Evolutionary conservation across 1,139 yeast genomes (phyloP).

Genomic region (Meyerozyma sp.): DNA sequence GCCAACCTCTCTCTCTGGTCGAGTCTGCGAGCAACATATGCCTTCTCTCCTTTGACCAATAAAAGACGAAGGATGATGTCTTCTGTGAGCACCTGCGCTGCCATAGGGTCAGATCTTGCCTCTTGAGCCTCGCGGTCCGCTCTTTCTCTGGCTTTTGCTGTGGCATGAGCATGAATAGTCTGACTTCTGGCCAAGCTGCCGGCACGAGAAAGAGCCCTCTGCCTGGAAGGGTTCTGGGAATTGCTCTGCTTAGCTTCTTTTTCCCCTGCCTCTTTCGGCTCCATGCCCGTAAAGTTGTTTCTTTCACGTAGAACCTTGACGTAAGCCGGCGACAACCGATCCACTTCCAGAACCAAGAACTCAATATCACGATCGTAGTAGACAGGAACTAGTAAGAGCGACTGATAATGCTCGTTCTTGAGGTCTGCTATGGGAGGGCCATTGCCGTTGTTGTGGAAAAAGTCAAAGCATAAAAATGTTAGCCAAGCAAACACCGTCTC

Average conservation of each 20-base stretch:
- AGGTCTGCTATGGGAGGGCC: constrained; percentile 71
- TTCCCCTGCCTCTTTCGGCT: background rate
- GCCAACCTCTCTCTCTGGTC: constrained; percentile 60
- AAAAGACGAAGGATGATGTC: constrained; percentile 64
- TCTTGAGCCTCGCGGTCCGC: constrained; percentile 48
- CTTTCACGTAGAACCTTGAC: constrained; percentile 43
- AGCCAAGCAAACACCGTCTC: constrained; percentile 74
- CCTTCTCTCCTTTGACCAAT: constrained; percentile 36
- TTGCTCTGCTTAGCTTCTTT: too few relatives aligned
- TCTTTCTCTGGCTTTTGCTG: constrained; percentile 52
- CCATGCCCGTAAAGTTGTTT: constrained; percentile 23
- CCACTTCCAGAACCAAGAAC: constrained; percentile 55
- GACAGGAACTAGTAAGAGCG: constrained; percentile 58
- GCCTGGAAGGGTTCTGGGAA: background rate
- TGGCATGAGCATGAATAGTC: constrained; percentile 71
- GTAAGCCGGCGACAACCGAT: constrained; percentile 51
- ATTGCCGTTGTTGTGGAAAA: constrained; percentile 77
- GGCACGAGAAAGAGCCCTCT: constrained; percentile 31
- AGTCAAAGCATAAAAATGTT: constrained; percentile 57
- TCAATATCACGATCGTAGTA: constrained; percentile 55
- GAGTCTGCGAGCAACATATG: constrained; percentile 49
- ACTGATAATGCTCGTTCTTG: constrained; percentile 61
- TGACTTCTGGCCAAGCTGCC: constrained; percentile 58
- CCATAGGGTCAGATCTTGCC: constrained; percentile 50
- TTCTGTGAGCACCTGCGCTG: constrained; percentile 55